These are phyloP conservation scores for Serpula lacrymans DNA, from an alignment of 768 basidiomycete genomes.

Conservation along the genomic window DNA sequence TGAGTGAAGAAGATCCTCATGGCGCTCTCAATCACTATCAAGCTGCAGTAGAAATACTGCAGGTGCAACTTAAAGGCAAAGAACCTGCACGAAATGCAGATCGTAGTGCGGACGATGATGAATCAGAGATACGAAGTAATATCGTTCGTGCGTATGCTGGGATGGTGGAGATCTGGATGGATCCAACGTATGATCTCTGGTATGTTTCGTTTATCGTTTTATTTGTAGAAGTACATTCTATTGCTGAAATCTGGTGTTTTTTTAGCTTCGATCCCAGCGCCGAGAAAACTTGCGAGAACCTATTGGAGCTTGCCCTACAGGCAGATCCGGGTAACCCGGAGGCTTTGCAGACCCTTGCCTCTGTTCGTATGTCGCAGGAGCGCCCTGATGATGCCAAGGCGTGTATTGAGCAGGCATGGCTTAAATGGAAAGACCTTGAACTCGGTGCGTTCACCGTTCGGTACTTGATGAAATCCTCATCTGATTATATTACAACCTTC, in stretches of 20 bases:
- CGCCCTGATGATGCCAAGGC: conserved; percentile 77
- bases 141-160: conserved; percentile 79
- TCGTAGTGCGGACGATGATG: conserved; percentile 41
- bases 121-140: conserved; percentile 59
- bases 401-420: conserved; percentile 66
- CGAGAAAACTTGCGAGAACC: conserved; percentile 74
- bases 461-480: neutral
- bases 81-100: conserved; percentile 39
- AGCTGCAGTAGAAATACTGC: conserved; percentile 71
- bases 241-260: conserved; percentile 1
- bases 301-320: conserved; percentile 69
- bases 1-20: conserved; percentile 73
- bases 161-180: conserved; percentile 97
- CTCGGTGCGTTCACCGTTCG: conserved; percentile 28
- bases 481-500: too few relatives aligned
- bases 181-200: conserved; percentile 86
- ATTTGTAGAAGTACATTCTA: neutral
- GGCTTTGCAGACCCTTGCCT: conserved; percentile 75
- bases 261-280: conserved; percentile 78
- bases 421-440: conserved; percentile 68
- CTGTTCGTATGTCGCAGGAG: conserved; percentile 86
- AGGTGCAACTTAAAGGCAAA: conserved; percentile 71
- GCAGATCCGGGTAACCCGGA: conserved; percentile 76
- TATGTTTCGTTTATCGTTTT: conserved; percentile 27
- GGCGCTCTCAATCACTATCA: conserved; percentile 73